phyloP scores from a whole-genome alignment of 1,284 basidiomycete genomes.

The Puccinia hordei region DNA sequence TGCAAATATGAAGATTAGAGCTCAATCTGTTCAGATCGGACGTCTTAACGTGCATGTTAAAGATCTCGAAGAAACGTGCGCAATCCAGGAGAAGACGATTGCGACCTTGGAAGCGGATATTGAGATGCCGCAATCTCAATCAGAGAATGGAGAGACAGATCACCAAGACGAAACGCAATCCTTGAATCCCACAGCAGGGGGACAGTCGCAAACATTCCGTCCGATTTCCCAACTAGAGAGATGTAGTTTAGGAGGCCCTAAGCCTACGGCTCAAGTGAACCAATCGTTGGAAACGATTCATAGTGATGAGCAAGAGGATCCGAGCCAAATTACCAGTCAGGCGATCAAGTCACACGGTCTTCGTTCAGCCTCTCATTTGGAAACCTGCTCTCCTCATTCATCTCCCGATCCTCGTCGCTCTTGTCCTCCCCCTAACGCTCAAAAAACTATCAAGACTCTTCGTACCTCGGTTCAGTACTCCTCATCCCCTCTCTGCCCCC shows the following conservation, averaged over 20 bases:
- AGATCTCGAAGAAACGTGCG: background rate
- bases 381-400: background rate
- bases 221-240: background rate
- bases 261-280: background rate
- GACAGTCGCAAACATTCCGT: background rate
- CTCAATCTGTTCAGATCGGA: background rate
- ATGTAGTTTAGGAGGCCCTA: background rate
- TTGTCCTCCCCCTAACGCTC: conserved; percentile 13
- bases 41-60: background rate
- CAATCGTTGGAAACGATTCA: background rate
- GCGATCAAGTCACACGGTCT: background rate
- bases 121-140: background rate
- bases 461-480: conserved; percentile 10
- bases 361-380: background rate
- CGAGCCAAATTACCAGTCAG: background rate
- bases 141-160: background rate
- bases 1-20: background rate
- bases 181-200: background rate
- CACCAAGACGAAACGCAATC: background rate
- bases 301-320: background rate
- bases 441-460: background rate
- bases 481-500: conserved; percentile 10
- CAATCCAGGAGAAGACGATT: background rate
- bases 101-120: background rate
- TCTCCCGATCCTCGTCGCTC: conserved; percentile 4